phyloP scores from a whole-genome alignment of 768 basidiomycete species.

The Suillus cothurnatus region DNA sequence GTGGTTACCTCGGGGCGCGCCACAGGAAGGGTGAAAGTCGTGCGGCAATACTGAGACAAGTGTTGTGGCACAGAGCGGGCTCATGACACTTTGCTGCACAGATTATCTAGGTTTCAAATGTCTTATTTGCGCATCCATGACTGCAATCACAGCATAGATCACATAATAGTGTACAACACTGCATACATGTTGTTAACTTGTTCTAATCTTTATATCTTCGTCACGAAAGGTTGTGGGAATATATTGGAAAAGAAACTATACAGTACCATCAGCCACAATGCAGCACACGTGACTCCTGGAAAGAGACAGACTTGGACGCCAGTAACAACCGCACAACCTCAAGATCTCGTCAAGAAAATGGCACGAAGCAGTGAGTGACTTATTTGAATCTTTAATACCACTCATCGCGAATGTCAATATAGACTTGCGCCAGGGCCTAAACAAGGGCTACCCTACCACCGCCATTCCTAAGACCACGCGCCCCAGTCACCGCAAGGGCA shows the following conservation, averaged over 20 bases:
- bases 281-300: conserved; percentile 41
- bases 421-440: conserved; percentile 87
- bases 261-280: conserved; percentile 53
- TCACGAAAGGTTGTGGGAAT: conserved; percentile 18
- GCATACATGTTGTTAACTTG: background rate
- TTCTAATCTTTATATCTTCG: background rate
- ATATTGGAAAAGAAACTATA: conserved; percentile 47
- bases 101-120: conserved; percentile 25
- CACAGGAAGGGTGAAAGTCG: conserved; percentile 50
- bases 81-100: conserved; percentile 9
- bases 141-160: conserved; percentile 9
- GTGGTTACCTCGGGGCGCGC: conserved; percentile 26
- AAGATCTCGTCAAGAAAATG: conserved; percentile 68
- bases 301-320: conserved; percentile 25
- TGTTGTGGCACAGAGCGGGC: background rate
- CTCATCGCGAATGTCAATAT: conserved; percentile 17
- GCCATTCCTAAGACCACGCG: conserved; percentile 71
- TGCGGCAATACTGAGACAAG: conserved; percentile 43
- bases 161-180: conserved; percentile 11
- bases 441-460: conserved; percentile 90
- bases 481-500: conserved; percentile 93
- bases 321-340: conserved; percentile 34
- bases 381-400: background rate
- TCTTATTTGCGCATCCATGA: conserved; percentile 18
- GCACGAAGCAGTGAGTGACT: conserved; percentile 68